Percentiles rank a stretch among this genome's conserved stretches.
Evolutionary conservation across 2,329 filamentous ascomycete species (phyloP).

Genomic region (Ophiostoma tasmaniense): DNA sequence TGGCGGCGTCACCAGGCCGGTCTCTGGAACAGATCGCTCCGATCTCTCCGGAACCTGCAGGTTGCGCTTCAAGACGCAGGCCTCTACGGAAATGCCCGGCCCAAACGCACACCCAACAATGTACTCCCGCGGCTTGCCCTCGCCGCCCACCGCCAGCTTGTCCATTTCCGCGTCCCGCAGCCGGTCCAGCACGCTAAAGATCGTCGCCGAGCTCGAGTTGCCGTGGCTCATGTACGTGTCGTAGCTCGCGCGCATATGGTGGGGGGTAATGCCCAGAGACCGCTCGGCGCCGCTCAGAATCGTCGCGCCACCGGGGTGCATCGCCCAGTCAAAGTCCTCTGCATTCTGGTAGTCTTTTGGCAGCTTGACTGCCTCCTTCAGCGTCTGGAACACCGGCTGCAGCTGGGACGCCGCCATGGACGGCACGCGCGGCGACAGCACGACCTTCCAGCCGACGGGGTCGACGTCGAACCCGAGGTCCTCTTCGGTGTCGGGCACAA

Average conservation of each 20-base stretch:
- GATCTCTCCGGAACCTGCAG: constrained; percentile 22
- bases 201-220: constrained; percentile 61
- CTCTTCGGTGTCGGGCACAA: constrained; percentile 51
- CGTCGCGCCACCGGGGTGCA: constrained; percentile 61
- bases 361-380: constrained; percentile 33
- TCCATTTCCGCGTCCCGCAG: constrained; percentile 55
- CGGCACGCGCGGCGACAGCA: constrained; percentile 54
- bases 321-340: constrained; percentile 61
- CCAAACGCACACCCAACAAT: constrained; percentile 63
- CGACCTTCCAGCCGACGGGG: constrained; percentile 56
- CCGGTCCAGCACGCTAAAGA: constrained; percentile 58
- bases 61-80: constrained; percentile 54
- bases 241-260: constrained; percentile 62
- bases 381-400: constrained; percentile 44
- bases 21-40: too few species aligned
- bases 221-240: constrained; percentile 60
- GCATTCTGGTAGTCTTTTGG: constrained; percentile 38
- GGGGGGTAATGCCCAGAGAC: constrained; percentile 47
- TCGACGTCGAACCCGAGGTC: constrained; percentile 60
- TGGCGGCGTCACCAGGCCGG: constrained; percentile 43
- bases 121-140: constrained; percentile 41
- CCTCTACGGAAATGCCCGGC: constrained; percentile 59
- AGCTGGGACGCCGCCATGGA: constrained; percentile 45
- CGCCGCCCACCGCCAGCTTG: constrained; percentile 40
- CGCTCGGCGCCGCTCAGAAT: constrained; percentile 57